Conservation (phyloP, 2,329 filamentous ascomycete genomes). For the Calonectria pauciramosa region DNA sequence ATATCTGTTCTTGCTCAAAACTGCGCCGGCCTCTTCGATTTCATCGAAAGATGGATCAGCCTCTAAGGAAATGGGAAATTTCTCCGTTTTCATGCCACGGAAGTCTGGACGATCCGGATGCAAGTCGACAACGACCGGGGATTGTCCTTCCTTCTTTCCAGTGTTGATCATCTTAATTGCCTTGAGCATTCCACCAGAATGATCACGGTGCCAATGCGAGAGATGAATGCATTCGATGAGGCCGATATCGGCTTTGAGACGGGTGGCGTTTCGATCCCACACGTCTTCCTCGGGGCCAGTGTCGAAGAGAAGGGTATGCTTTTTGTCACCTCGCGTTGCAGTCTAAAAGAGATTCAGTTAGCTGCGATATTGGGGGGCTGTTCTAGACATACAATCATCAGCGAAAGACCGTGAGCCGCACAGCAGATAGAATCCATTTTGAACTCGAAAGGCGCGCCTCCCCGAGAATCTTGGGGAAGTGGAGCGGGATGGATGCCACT, state of each 20-base stretch:
- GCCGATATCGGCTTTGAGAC: slow-evolving; percentile 33
- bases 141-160: slow-evolving; percentile 45
- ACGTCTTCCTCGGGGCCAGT: slow-evolving; percentile 65
- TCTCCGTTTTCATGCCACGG: slow-evolving; percentile 59
- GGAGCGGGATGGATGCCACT: not conserved
- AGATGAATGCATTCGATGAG: slow-evolving; percentile 62
- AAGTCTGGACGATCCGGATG: slow-evolving; percentile 66
- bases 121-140: slow-evolving; percentile 59
- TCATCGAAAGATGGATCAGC: slow-evolving; percentile 66
- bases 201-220: slow-evolving; percentile 69
- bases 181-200: slow-evolving; percentile 64
- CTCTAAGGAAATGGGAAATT: slow-evolving; percentile 61
- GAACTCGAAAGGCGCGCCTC: slow-evolving; percentile 59
- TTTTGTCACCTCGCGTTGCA: slow-evolving; percentile 56
- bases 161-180: slow-evolving; percentile 63
- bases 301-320: slow-evolving; percentile 66
- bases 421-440: slow-evolving; percentile 66
- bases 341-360: slow-evolving; percentile 49
- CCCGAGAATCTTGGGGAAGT: slow-evolving; percentile 44
- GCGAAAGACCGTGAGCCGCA: slow-evolving; percentile 66
- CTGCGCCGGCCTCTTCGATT: slow-evolving; percentile 44
- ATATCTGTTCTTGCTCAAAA: slow-evolving; percentile 54
- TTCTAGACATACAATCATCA: slow-evolving; percentile 59
- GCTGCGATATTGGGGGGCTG: slow-evolving; percentile 7
- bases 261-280: slow-evolving; percentile 63